Conservation (phyloP, 768 basidiomycete species). For the Phylloporus sp. region DNA sequence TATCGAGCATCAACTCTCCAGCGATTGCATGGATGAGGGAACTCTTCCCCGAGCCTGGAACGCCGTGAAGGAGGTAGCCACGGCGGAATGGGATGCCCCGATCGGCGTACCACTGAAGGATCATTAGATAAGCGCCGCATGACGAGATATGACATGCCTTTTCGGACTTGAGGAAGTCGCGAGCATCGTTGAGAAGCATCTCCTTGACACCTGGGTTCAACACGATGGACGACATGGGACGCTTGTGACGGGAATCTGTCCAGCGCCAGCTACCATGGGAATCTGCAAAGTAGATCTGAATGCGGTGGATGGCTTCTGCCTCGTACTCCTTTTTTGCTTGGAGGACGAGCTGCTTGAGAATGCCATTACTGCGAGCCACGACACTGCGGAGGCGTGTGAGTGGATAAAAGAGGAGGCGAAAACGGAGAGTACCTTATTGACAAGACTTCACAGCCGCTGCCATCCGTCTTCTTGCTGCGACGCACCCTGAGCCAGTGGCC, state of each 20-base stretch:
- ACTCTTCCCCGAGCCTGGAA: slow-evolving; percentile 83
- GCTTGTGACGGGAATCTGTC: slow-evolving; percentile 83
- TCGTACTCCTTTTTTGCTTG: slow-evolving; percentile 89
- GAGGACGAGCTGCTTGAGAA: slow-evolving; percentile 83
- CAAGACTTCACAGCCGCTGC: slow-evolving; percentile 65
- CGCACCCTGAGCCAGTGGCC: slow-evolving; percentile 80
- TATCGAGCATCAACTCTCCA: slow-evolving; percentile 84
- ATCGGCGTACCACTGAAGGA: slow-evolving; percentile 78
- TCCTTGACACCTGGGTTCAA: slow-evolving; percentile 87
- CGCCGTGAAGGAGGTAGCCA: slow-evolving; percentile 79
- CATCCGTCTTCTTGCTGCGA: slow-evolving; percentile 63
- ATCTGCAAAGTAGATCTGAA: slow-evolving; percentile 88
- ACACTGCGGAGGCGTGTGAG: slow-evolving; percentile 45
- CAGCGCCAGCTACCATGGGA: slow-evolving; percentile 84
- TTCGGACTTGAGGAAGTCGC: slow-evolving; percentile 80
- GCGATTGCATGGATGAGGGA: slow-evolving; percentile 85
- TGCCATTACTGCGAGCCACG: slow-evolving; percentile 75
- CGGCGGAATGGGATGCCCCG: slow-evolving; percentile 89
- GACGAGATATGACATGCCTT: slow-evolving; percentile 43
- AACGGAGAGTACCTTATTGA: slow-evolving; percentile 57
- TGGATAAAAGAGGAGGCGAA: slow-evolving; percentile 6
- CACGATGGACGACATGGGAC: slow-evolving; percentile 84
- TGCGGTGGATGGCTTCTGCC: slow-evolving; percentile 79
- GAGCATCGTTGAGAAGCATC: slow-evolving; percentile 76
- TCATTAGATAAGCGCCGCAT: not conserved